These are phyloP conservation scores for Diaporthe vexans DNA, from an alignment of 2,329 filamentous ascomycete genomes.

Conservation along the genomic window DNA sequence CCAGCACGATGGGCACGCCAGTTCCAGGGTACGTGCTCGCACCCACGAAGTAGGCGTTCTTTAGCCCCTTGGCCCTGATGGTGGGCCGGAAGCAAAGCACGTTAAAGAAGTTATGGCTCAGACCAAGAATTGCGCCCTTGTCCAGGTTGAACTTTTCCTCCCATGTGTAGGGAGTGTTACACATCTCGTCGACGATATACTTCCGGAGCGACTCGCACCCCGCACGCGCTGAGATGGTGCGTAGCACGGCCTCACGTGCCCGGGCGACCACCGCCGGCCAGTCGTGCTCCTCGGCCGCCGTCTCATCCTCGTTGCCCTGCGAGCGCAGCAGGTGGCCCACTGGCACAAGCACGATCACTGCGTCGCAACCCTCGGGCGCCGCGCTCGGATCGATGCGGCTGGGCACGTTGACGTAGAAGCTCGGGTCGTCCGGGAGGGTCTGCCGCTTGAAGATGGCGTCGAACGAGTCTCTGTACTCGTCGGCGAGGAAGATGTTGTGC, in stretches of 20 bases:
- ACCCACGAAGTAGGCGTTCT: conserved; percentile 77
- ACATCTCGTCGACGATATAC: conserved; percentile 70
- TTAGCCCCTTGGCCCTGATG: conserved; percentile 65
- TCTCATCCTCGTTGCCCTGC: conserved; percentile 44
- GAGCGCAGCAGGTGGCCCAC: conserved; percentile 76
- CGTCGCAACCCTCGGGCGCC: conserved; percentile 75
- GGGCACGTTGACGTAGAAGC: conserved; percentile 84
- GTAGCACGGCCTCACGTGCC: conserved; percentile 72
- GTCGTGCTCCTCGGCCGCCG: conserved; percentile 63
- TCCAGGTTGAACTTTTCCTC: conserved; percentile 79
- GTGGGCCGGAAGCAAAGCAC: conserved; percentile 76
- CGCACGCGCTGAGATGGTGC: conserved; percentile 72
- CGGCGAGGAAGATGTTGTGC: conserved; percentile 84
- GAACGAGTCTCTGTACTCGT: conserved; percentile 80
- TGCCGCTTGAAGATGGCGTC: conserved; percentile 82
- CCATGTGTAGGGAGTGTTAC: conserved; percentile 78
- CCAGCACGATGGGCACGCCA: conserved; percentile 80
- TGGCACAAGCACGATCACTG: conserved; percentile 78
- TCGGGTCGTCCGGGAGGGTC: conserved; percentile 75
- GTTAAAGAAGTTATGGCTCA: conserved; percentile 82
- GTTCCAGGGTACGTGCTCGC: conserved; percentile 83
- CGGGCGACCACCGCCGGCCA: conserved; percentile 72
- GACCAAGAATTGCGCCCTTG: conserved; percentile 79
- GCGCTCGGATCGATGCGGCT: conserved; percentile 77
- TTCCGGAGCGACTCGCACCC: conserved; percentile 63